Percentiles rank a stretch among this genome's conserved stretches.
Conservation (phyloP, 768 basidiomycete species). For the Saitozyma podzolica region DNA sequence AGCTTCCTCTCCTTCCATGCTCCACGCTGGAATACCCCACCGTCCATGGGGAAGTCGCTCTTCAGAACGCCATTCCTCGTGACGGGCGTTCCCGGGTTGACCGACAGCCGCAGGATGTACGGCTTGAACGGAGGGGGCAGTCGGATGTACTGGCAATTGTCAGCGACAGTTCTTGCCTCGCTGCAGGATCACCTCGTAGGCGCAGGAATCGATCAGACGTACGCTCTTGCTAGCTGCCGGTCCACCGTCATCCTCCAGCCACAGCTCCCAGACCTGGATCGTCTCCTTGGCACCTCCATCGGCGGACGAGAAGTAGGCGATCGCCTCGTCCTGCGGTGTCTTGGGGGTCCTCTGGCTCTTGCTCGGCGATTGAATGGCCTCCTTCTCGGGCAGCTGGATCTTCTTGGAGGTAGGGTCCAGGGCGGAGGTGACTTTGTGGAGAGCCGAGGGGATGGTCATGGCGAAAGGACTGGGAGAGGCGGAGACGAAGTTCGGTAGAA, state of each 20-base stretch:
- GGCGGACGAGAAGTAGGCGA: conserved; percentile 81
- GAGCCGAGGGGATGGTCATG: conserved; percentile 6
- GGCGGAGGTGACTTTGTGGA: background rate
- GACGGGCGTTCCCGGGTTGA: conserved; percentile 89
- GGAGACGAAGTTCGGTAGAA: too few relatives aligned
- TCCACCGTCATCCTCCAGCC: conserved; percentile 84
- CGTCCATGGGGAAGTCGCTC: conserved; percentile 95
- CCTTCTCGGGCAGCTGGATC: background rate
- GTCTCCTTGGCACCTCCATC: conserved; percentile 20
- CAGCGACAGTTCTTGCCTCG: background rate
- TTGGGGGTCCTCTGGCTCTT: conserved; percentile 60
- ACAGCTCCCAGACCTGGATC: conserved; percentile 79
- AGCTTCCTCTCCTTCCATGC: conserved; percentile 66
- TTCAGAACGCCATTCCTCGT: conserved; percentile 87
- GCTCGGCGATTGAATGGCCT: background rate
- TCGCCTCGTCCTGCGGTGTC: conserved; percentile 90
- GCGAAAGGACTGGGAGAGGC: too few relatives aligned
- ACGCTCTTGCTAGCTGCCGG: conserved; percentile 83
- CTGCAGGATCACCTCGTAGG: background rate
- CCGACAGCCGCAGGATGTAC: conserved; percentile 84
- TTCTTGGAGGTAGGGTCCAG: background rate
- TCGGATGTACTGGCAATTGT: conserved; percentile 74
- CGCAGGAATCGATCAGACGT: conserved; percentile 48
- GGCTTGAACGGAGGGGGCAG: conserved; percentile 86
- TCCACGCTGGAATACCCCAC: conserved; percentile 76